Evolutionary conservation across 73 alveolate genomes (phyloP), one percentile per base, ranked within the genome.

Genomic region (Blepharisma japonicum): DNA sequence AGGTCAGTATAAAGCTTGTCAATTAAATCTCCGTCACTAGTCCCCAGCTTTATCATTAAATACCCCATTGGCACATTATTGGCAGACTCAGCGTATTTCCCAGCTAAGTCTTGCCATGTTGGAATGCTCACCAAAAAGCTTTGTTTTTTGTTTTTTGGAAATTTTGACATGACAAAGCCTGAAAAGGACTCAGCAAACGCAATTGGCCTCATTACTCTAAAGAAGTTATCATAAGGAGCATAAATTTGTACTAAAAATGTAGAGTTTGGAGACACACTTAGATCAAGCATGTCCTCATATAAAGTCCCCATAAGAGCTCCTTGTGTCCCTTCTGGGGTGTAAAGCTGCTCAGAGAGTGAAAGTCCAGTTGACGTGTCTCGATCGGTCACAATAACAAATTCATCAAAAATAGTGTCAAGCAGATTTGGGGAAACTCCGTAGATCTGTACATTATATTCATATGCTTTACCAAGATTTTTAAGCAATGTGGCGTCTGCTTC

Each of bases 351-450:
- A 11, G 27, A 23, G 6, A 56, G 71, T n/a, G 71, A 56, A 45
- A 14, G 27, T n/a, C 27, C 71, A 11, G 27, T 23, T 38, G 42
- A 11, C 0, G 27, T 7, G 4, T 11, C 71, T 11, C 71, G 0
- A 4, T 7, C 71, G 0, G 27, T 6, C 71, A 7, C 42, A 7
- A 6, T 38, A 0, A 56, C 14, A 6, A 8, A 7, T 11, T 56
- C 27, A 38, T n/a, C 8, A 45, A 6, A 11, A 11, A 45, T 27
- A 18, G 86, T 71, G 46, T 83, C 88, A 66, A 87, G 78, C 6
- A 78, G 6, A 21, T 71, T 39, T 4, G 94, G 94, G 5, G 82
- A 50, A 6, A 87, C 86, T 8, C 88, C 94, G 45, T 71, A 45
- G 21, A 81, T 49, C 4, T 45, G 49, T 5, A 82, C 83, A 14